These are phyloP conservation scores for Trichosporon sp. DNA, from an alignment of 1,284 basidiomycete genomes.

Conservation along the genomic window DNA sequence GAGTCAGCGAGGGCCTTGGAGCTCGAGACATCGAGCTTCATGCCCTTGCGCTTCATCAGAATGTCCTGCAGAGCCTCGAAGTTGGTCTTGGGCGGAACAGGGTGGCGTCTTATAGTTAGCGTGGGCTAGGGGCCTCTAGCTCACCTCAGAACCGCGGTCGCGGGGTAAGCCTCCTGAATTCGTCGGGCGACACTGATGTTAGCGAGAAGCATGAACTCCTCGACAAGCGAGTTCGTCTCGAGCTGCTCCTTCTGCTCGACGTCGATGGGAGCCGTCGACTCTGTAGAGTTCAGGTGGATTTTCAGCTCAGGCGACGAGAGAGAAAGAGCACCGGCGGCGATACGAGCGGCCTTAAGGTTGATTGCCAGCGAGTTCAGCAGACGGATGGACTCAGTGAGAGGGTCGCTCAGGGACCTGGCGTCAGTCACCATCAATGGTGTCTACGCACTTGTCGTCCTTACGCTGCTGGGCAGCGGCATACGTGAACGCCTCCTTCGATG, in stretches of 20 bases:
- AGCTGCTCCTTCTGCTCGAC: constrained; percentile 91
- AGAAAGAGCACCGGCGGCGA: constrained; percentile 92
- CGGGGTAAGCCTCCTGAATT: constrained; percentile 92
- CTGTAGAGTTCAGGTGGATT: constrained; percentile 86
- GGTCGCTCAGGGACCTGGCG: constrained; percentile 66
- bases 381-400: constrained; percentile 81
- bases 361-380: constrained; percentile 83
- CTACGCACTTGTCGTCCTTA: constrained; percentile 84
- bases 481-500: constrained; percentile 93
- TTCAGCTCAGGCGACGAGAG: constrained; percentile 97
- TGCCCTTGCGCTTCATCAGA: constrained; percentile 74
- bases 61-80: constrained; percentile 97
- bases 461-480: constrained; percentile 94
- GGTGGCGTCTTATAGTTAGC: constrained; percentile 64
- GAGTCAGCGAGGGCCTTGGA: constrained; percentile 87
- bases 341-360: constrained; percentile 79
- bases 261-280: constrained; percentile 91
- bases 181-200: constrained; percentile 90
- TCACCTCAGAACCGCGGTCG: constrained; percentile 86
- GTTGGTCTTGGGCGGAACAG: constrained; percentile 86
- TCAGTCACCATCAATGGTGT: not conserved
- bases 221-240: constrained; percentile 95
- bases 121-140: constrained; percentile 16
- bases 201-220: constrained; percentile 98
- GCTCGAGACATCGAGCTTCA: constrained; percentile 85